Conservation (phyloP, 768 basidiomycete species). For the Cubamyces lactineus region DNA sequence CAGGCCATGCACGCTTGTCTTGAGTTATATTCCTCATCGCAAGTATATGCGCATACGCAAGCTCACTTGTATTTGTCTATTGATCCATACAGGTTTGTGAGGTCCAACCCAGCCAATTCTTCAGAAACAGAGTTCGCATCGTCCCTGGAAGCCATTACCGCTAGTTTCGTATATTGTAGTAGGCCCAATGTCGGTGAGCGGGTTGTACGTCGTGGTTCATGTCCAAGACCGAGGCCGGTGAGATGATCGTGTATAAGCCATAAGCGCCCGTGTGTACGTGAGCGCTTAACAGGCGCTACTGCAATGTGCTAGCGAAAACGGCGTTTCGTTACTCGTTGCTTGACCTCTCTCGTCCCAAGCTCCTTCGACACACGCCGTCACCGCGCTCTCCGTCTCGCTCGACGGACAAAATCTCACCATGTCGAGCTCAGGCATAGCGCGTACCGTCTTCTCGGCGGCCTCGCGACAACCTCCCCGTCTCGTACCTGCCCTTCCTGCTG, state of each 20-base stretch:
- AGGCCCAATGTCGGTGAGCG: too few relatives aligned
- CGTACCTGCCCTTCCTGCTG: background rate
- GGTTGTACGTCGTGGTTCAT: background rate
- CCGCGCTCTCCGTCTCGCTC: background rate
- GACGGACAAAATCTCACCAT: background rate
- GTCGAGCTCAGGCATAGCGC: conserved; percentile 12
- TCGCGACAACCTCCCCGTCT: conserved; percentile 9
- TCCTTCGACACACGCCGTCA: conserved; percentile 2
- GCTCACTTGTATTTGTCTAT: conserved; percentile 40
- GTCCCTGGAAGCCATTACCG: conserved; percentile 10
- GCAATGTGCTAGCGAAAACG: background rate
- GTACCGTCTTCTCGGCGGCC: background rate
- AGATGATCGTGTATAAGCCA: too few relatives aligned
- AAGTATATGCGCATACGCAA: conserved; percentile 8
- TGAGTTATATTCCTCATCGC: conserved; percentile 17
- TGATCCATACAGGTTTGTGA: conserved; percentile 33
- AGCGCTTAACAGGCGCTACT: too few relatives aligned
- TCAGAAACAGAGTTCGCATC: conserved; percentile 25
- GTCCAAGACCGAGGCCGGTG: background rate
- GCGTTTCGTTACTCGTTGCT: background rate
- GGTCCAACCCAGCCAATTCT: conserved; percentile 30
- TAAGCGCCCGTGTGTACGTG: background rate
- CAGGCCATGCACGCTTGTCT: conserved; percentile 72
- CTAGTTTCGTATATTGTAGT: too few relatives aligned
- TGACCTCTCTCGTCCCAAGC: background rate